Conservation (phyloP, 441 rosid species). For the Euphorbia schlechtendalii region DNA sequence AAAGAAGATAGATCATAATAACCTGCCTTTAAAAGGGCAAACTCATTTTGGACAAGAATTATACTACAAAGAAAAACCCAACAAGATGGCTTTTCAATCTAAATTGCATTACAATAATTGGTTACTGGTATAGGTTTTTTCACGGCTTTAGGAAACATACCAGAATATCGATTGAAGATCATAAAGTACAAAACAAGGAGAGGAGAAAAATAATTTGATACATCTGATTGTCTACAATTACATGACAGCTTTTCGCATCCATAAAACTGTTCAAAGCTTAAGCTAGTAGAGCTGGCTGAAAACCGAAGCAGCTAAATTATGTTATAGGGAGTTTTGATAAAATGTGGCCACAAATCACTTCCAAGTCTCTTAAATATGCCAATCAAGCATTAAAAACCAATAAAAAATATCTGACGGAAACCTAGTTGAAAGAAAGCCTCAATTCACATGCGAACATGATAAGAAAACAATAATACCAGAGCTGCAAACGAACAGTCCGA, state of each 20-base stretch:
- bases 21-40: neutral
- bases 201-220: no score
- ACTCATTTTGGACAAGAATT: neutral
- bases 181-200: no score
- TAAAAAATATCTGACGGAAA: no score
- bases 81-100: neutral
- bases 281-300: neutral
- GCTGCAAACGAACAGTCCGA: slow-evolving; percentile 50
- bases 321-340: neutral
- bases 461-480: slow-evolving; percentile 37
- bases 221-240: no score
- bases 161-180: no score
- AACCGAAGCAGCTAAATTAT: neutral
- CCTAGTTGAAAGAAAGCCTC: neutral
- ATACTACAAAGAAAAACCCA: neutral
- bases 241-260: no score
- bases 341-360: neutral
- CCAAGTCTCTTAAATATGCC: no score
- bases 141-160: neutral
- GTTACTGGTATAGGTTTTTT: no score
- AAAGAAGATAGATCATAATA: neutral
- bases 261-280: neutral
- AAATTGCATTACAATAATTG: no score
- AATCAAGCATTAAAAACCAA: no score
- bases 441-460: neutral